A percentile compares a stretch with the other conserved stretches of the same genome.
Evolutionary conservation across 2,329 filamentous ascomycete genomes (phyloP).

Genomic region (Curvularia sp.): DNA sequence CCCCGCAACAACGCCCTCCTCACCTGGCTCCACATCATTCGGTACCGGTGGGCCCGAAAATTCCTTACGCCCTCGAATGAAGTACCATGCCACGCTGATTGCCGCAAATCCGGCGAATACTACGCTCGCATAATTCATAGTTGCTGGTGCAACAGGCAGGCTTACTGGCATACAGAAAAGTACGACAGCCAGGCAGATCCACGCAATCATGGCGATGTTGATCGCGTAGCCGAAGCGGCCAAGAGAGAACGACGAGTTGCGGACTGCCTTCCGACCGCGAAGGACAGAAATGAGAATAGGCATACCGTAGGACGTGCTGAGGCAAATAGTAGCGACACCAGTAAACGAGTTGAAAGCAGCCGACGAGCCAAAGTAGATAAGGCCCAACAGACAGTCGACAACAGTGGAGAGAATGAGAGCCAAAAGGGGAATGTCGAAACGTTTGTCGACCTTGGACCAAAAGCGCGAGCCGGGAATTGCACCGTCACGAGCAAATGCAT

Average conservation of each 20-base stretch:
- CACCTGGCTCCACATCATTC: slow-evolving; percentile 44
- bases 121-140: slow-evolving; percentile 55
- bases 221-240: slow-evolving; percentile 72
- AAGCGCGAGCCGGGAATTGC: slow-evolving; percentile 73
- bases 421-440: slow-evolving; percentile 72
- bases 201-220: slow-evolving; percentile 71
- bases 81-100: slow-evolving; percentile 49
- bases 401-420: slow-evolving; percentile 71
- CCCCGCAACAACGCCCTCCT: slow-evolving; percentile 43
- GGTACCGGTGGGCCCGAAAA: slow-evolving; percentile 51
- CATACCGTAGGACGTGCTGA: slow-evolving; percentile 76
- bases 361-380: slow-evolving; percentile 80
- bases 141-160: slow-evolving; percentile 49
- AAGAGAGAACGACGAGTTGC: slow-evolving; percentile 70
- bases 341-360: slow-evolving; percentile 83
- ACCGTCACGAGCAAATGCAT: slow-evolving; percentile 77
- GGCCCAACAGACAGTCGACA: slow-evolving; percentile 73
- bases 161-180: slow-evolving; percentile 75
- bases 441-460: slow-evolving; percentile 70
- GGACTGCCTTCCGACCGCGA: slow-evolving; percentile 70
- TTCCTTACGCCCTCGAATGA: slow-evolving; percentile 47
- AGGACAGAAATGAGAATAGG: slow-evolving; percentile 76
- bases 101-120: slow-evolving; percentile 51
- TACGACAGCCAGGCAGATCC: slow-evolving; percentile 73
- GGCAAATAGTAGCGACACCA: slow-evolving; percentile 79